Evolutionary conservation across 306 rosid species (phyloP).

Genomic region (Sechiopsis laciniata): DNA sequence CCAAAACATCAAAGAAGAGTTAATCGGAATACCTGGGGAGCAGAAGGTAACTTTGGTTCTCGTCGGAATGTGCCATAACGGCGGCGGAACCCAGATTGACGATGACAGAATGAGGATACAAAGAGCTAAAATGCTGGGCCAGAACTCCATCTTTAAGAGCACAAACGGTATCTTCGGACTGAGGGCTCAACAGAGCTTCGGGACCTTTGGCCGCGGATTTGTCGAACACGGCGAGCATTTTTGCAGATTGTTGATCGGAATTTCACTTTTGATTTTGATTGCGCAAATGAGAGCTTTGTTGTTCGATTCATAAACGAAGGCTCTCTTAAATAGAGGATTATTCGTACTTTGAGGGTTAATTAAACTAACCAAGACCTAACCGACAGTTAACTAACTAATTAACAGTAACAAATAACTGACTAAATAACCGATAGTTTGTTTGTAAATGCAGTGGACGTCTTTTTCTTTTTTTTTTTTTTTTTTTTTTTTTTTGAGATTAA

Average conservation of each 20-base stretch:
- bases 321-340: no score
- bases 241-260: slow-evolving; percentile 30
- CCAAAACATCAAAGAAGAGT: slow-evolving; percentile 5
- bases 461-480: no score
- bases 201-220: slow-evolving; percentile 84
- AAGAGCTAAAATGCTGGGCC: slow-evolving; percentile 54
- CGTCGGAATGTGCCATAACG: slow-evolving; percentile 50
- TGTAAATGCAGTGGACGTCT: no score
- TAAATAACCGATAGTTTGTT: no score
- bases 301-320: no score
- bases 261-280: no score
- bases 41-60: slow-evolving; percentile 56
- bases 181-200: slow-evolving; percentile 59
- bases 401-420: no score
- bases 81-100: slow-evolving; percentile 64
- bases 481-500: no score
- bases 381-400: no score
- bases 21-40: slow-evolving; percentile 59
- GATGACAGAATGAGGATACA: slow-evolving; percentile 57
- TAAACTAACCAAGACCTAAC: no score
- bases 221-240: slow-evolving; percentile 86
- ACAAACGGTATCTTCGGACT: slow-evolving; percentile 43
- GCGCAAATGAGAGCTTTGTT: no score
- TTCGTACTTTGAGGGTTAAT: neutral
- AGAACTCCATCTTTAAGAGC: slow-evolving; percentile 70